Evolutionary conservation across 2,329 filamentous ascomycete genomes (phyloP).

Genomic region (Colletotrichum falcatum): DNA sequence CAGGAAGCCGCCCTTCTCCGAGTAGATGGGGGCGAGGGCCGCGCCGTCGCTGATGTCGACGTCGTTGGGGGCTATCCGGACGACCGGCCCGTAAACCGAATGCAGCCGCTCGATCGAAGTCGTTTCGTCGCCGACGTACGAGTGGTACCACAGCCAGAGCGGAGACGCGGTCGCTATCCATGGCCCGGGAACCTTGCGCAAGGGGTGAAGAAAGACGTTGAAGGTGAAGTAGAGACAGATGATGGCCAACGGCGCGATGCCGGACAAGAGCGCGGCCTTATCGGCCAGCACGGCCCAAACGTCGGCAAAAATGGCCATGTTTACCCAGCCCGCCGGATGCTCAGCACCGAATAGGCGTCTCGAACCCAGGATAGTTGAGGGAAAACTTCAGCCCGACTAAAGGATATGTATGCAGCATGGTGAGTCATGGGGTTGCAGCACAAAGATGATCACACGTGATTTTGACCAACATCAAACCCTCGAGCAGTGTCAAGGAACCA

Average conservation of each 20-base stretch:
- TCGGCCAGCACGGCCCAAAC: neutral
- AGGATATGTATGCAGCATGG: neutral
- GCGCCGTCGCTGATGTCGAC: slow-evolving; percentile 7
- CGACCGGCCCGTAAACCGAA: neutral
- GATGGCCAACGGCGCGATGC: neutral
- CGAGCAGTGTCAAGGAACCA: neutral
- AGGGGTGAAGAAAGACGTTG: slow-evolving; percentile 2
- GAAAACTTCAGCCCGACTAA: neutral
- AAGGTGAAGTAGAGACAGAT: neutral
- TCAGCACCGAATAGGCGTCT: too few species aligned
- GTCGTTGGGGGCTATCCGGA: slow-evolving; percentile 7
- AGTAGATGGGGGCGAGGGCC: slow-evolving; percentile 10
- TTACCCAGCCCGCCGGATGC: neutral
- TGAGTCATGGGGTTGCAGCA: neutral
- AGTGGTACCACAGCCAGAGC: slow-evolving; percentile 16
- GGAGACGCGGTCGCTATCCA: neutral
- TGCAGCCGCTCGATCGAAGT: neutral
- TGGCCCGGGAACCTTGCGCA: slow-evolving; percentile 1
- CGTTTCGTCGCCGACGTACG: neutral
- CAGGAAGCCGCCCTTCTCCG: slow-evolving; percentile 1
- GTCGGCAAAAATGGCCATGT: neutral
- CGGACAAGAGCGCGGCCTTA: neutral
- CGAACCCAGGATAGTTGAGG: too few species aligned
- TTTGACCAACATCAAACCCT: neutral
- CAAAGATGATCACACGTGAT: neutral